Conservation (phyloP, 306 rosid genomes). For the Argentina anserina region DNA sequence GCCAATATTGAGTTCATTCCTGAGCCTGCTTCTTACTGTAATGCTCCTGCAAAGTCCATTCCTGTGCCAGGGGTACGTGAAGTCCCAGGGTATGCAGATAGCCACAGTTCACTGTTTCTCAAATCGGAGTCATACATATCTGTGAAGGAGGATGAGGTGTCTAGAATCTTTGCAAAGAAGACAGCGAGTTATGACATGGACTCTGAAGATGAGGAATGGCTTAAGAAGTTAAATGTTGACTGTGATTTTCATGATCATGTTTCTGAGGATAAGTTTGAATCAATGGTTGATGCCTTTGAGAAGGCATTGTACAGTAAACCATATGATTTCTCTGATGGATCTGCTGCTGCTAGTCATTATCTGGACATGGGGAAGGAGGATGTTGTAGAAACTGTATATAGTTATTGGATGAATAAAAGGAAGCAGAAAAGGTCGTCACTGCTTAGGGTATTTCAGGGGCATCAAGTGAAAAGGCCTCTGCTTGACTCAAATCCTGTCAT, state of each 20-base stretch:
- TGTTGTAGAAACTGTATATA: constrained; percentile 47
- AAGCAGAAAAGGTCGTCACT: constrained; percentile 41
- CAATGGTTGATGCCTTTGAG: constrained; percentile 66
- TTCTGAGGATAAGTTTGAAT: constrained; percentile 57
- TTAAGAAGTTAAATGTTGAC: constrained; percentile 41
- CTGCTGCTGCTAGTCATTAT: constrained; percentile 36
- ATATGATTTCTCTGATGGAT: constrained; percentile 44
- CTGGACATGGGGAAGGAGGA: constrained; percentile 38
- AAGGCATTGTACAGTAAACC: constrained; percentile 47
- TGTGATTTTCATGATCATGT: constrained; percentile 35
- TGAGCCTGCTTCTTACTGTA: constrained; percentile 25
- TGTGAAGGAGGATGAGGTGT: constrained; percentile 50
- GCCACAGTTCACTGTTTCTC: constrained; percentile 24
- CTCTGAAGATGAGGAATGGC: constrained; percentile 78
- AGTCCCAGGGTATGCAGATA: constrained; percentile 43
- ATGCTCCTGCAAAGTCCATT: constrained; percentile 33
- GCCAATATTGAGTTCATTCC: background rate
- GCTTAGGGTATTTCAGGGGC: constrained; percentile 63
- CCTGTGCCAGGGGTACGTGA: constrained; percentile 70
- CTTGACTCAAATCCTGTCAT: constrained; percentile 41
- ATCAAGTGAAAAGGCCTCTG: constrained; percentile 43
- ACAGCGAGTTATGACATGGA: constrained; percentile 74
- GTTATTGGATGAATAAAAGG: constrained; percentile 69
- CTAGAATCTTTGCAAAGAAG: constrained; percentile 50
- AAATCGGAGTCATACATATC: constrained; percentile 59